phyloP scores from a whole-genome alignment of 345 rosid genomes.

The Camelina sativa region DNA sequence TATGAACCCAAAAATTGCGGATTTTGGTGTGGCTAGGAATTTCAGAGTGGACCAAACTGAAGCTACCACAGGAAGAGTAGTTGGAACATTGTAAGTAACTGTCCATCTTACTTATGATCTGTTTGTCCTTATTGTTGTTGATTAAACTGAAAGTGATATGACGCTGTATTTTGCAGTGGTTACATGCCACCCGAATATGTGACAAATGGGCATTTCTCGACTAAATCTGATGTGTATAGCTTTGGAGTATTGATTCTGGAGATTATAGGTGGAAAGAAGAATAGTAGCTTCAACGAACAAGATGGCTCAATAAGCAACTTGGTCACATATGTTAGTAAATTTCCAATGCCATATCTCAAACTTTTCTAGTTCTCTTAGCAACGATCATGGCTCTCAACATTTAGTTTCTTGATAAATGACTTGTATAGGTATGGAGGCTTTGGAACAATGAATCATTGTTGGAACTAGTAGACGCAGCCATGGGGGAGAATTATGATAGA shows the following conservation, averaged over 20 bases:
- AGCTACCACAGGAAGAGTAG: constrained; percentile 2
- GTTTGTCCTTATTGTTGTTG: background rate
- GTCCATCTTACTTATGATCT: background rate
- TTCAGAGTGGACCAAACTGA: constrained; percentile 11
- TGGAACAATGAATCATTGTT: constrained; percentile 15
- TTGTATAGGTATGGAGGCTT: background rate
- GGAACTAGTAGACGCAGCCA: constrained; percentile 28
- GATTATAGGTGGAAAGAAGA: constrained; percentile 20
- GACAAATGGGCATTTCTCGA: constrained; percentile 9
- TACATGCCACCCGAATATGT: constrained; percentile 39
- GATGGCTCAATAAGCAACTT: constrained; percentile 1
- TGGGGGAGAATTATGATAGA: constrained; percentile 9
- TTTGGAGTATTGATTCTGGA: constrained; percentile 36
- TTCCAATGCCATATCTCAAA: background rate
- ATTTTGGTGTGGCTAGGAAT: constrained; percentile 30
- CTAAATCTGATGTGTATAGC: constrained; percentile 37
- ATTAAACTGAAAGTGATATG: background rate
- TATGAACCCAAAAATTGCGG: constrained; percentile 28
- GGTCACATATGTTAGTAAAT: constrained; percentile 15
- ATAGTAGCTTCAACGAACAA: constrained; percentile 2
- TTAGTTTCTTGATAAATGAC: background rate
- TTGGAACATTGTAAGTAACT: constrained; percentile 30
- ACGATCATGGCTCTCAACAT: background rate
- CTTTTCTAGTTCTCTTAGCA: background rate
- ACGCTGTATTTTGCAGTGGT: constrained; percentile 12